Conservation (phyloP, 768 basidiomycete species). For the Tephrocybe rancida region DNA sequence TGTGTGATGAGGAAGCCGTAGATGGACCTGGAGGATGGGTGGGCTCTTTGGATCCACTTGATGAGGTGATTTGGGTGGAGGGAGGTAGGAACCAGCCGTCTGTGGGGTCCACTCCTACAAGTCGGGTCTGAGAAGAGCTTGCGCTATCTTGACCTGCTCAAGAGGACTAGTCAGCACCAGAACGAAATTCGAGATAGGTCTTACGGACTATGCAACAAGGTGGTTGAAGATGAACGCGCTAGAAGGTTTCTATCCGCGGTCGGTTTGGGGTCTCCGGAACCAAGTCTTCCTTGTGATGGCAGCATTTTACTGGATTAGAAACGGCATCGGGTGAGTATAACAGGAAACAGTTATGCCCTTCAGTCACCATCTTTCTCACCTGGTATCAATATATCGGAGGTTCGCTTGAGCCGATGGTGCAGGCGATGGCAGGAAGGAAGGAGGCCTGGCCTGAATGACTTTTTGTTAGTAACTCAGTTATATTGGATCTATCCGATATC, state of each 20-base stretch:
- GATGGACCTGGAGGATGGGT: slow-evolving; percentile 15
- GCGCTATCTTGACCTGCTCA: slow-evolving; percentile 13
- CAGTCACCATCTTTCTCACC: slow-evolving; percentile 25
- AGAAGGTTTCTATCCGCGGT: slow-evolving; percentile 22
- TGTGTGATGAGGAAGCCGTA: slow-evolving; percentile 31
- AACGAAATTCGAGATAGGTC: slow-evolving; percentile 2
- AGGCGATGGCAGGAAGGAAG: slow-evolving; percentile 24
- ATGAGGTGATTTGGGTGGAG: slow-evolving; percentile 13
- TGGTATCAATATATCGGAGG: slow-evolving; percentile 33
- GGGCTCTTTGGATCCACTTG: slow-evolving; percentile 17
- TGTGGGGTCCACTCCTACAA: slow-evolving; percentile 7
- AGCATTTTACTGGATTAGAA: slow-evolving; percentile 27
- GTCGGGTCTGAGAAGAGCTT: slow-evolving; percentile 8
- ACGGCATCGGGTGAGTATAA: slow-evolving; percentile 22
- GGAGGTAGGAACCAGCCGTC: slow-evolving; percentile 14
- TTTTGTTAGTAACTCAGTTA: slow-evolving; percentile 18
- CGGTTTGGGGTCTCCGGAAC: slow-evolving; percentile 30
- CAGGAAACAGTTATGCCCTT: slow-evolving; percentile 18
- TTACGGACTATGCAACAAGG: slow-evolving; percentile 24
- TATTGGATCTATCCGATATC: slow-evolving; percentile 20
- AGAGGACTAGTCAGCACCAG: slow-evolving; percentile 7
- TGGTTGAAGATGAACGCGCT: slow-evolving; percentile 23
- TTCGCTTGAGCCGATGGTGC: slow-evolving; percentile 29
- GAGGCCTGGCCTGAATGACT: slow-evolving; percentile 4
- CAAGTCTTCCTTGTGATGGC: slow-evolving; percentile 34